Percentiles rank a stretch among this genome's conserved stretches.
These are phyloP conservation scores for Aspergillus aculeatinus DNA, from an alignment of 2,329 filamentous ascomycete species.

Conservation along the genomic window DNA sequence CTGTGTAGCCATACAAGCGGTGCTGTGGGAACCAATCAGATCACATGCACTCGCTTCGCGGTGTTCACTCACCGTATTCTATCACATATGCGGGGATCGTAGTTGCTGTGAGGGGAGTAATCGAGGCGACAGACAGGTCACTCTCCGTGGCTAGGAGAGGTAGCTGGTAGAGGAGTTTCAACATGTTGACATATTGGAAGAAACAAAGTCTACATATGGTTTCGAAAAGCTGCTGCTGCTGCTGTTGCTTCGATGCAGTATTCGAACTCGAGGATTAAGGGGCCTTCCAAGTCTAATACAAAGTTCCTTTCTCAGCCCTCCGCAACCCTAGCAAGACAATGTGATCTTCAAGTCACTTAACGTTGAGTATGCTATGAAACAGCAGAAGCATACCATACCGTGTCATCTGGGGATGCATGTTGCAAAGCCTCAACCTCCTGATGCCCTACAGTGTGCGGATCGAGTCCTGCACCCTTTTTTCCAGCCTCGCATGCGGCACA, in stretches of 20 bases:
- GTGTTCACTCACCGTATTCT: constrained; percentile 43
- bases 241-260: too few species aligned
- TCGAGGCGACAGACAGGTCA: neutral
- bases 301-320: neutral
- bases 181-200: neutral
- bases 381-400: neutral
- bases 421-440: neutral
- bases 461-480: neutral
- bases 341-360: neutral
- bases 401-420: neutral
- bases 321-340: neutral
- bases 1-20: constrained; percentile 54
- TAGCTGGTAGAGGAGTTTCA: neutral
- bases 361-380: neutral
- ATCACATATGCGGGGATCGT: constrained; percentile 46
- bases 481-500: neutral
- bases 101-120: constrained; percentile 11
- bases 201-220: neutral
- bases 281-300: neutral
- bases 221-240: too few species aligned
- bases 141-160: neutral
- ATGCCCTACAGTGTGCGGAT: neutral
- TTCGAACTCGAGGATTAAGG: neutral
- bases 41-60: neutral
- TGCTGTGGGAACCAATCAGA: constrained; percentile 34